Evolutionary conservation across 352 stramenopile species (phyloP), one percentile per base, ranked within the genome.

Genomic region (Pythium pyrilobum): DNA sequence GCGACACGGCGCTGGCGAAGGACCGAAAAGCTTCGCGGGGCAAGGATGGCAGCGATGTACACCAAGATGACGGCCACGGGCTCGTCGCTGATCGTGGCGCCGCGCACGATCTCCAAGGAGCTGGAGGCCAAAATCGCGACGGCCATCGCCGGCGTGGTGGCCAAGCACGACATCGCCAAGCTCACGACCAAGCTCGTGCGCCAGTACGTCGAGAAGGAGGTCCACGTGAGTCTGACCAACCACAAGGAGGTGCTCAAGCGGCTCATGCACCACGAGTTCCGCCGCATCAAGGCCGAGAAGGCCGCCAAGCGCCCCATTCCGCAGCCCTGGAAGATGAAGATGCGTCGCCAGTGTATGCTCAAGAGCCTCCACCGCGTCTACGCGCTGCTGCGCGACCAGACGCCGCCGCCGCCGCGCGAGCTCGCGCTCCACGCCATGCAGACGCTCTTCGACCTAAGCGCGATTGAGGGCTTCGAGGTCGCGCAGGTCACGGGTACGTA

Each of bases 181-280:
- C 63, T 90, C 33, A 84, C 75, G 12, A 92, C 81, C 29, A 90
- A 90, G 45, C 48, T 92, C 38, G 81, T 95, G 63, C 84, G 84
- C 20, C 77, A 92, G 64, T 70, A 76, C 27, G 81, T 95, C 42
- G 84, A 95, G 62, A 92, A 91, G 53, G 74, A 92, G 33, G 67
- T 95, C n/a, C 71, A 70, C 58, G 79, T 95, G 56, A 95, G 81
- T 54, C 71, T 95, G 31, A 78, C 75, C 55, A 91, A 83, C 70
- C 84, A 95, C 72, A 92, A 92, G 54, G 84, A 95, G 41, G 73
- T 92, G 45, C 77, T 95, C 45, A 95, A 95, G 74, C 81, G 84
- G 16, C 61, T 95, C 24, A 91, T 95, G 81, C 84, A 92, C 55
- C 79, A 90, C 44, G 81, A 92, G 50, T 72, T 92, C 28, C 75